Evolutionary conservation across 2,329 filamentous ascomycete genomes (phyloP).

Genomic region (Talaromyces sp.): DNA sequence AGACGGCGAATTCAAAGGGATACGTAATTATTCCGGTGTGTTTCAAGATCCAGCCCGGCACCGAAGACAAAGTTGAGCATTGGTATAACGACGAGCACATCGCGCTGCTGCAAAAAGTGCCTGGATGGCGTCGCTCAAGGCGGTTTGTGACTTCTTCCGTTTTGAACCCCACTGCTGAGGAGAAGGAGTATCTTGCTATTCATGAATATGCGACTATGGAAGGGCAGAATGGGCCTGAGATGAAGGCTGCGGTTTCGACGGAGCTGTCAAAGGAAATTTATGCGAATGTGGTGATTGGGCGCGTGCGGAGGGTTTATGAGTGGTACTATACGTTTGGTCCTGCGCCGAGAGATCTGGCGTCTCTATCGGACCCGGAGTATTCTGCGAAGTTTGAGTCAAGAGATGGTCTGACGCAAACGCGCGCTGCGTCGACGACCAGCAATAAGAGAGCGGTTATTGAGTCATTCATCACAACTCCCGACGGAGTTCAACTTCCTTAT

Average conservation of each 20-base stretch:
- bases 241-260: slow-evolving; percentile 61
- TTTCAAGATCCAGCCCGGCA: slow-evolving; percentile 56
- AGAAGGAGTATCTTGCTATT: slow-evolving; percentile 58
- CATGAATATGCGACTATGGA: slow-evolving; percentile 70
- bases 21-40: slow-evolving; percentile 62
- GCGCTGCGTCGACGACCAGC: slow-evolving; percentile 40
- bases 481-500: slow-evolving; percentile 69
- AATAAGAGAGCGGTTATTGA: slow-evolving; percentile 54
- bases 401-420: slow-evolving; percentile 56
- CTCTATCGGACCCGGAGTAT: slow-evolving; percentile 50
- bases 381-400: slow-evolving; percentile 53
- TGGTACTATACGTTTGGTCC: slow-evolving; percentile 79
- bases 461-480: slow-evolving; percentile 65
- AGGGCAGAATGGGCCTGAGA: slow-evolving; percentile 63
- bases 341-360: slow-evolving; percentile 64
- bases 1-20: slow-evolving; percentile 47
- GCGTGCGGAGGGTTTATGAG: slow-evolving; percentile 60
- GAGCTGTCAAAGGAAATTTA: slow-evolving; percentile 60
- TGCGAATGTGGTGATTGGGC: slow-evolving; percentile 56
- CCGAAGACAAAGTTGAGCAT: slow-evolving; percentile 56
- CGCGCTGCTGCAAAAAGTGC: slow-evolving; percentile 66
- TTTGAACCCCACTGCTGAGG: slow-evolving; percentile 52
- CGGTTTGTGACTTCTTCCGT: slow-evolving; percentile 66
- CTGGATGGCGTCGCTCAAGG: slow-evolving; percentile 74
- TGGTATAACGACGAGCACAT: slow-evolving; percentile 78